A percentile compares a stretch with the other conserved stretches of the same genome.
phyloP scores from a whole-genome alignment of 2,329 filamentous ascomycete genomes.

The Alternaria infectoria region DNA sequence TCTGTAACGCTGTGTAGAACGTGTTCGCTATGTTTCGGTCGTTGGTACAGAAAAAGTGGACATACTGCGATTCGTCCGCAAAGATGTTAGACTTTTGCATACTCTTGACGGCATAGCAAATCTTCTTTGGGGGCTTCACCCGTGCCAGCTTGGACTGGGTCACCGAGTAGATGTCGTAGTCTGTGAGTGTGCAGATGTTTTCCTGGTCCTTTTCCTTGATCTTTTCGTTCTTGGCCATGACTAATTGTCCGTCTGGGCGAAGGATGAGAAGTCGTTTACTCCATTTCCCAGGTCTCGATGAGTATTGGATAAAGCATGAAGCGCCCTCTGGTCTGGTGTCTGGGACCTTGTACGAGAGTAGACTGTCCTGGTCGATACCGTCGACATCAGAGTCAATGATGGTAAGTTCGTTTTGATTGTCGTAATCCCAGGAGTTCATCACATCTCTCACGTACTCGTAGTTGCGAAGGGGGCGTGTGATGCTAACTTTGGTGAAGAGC shows the following conservation, averaged over 20 bases:
- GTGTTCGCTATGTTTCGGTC: conserved; percentile 69
- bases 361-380: conserved; percentile 61
- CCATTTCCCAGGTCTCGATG: conserved; percentile 84
- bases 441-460: conserved; percentile 89
- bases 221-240: conserved; percentile 73
- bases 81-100: conserved; percentile 89
- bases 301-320: conserved; percentile 78
- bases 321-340: conserved; percentile 68
- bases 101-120: conserved; percentile 88
- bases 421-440: conserved; percentile 90
- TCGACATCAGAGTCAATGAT: conserved; percentile 66
- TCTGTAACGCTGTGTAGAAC: conserved; percentile 75
- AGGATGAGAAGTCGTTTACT: conserved; percentile 82
- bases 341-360: conserved; percentile 71
- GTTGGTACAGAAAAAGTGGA: conserved; percentile 89
- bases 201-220: conserved; percentile 65
- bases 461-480: conserved; percentile 81
- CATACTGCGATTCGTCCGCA: conserved; percentile 80
- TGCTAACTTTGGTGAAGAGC: conserved; percentile 73
- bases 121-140: conserved; percentile 82
- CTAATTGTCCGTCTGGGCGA: conserved; percentile 72
- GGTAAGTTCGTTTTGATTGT: conserved; percentile 76
- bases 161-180: conserved; percentile 89
- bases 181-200: conserved; percentile 82
- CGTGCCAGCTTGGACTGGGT: conserved; percentile 71